Evolutionary conservation across 2,329 filamentous ascomycete species (phyloP).

Genomic region (Drechslera avenae): DNA sequence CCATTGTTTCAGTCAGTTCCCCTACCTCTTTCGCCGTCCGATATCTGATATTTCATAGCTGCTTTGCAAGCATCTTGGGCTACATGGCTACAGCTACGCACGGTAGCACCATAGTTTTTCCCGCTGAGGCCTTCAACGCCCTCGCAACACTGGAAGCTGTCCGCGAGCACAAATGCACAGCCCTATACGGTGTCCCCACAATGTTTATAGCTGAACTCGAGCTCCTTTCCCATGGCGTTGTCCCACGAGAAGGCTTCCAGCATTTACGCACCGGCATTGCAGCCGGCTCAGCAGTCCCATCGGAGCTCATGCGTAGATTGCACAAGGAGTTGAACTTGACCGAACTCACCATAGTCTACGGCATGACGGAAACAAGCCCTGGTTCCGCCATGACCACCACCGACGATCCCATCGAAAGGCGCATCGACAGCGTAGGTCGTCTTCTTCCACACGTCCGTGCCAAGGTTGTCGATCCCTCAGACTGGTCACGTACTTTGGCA

Average conservation of each 20-base stretch:
- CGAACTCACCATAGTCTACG: slow-evolving; percentile 91
- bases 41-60: slow-evolving; percentile 50
- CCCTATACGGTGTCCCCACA: slow-evolving; percentile 86
- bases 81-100: slow-evolving; percentile 94
- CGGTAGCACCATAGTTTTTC: slow-evolving; percentile 81
- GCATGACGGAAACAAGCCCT: slow-evolving; percentile 89
- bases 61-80: slow-evolving; percentile 90
- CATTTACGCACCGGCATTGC: slow-evolving; percentile 86
- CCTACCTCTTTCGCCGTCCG: neutral
- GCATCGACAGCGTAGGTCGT: slow-evolving; percentile 77
- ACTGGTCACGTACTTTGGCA: slow-evolving; percentile 65
- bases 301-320: slow-evolving; percentile 77
- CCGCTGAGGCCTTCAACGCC: slow-evolving; percentile 85
- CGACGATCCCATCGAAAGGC: slow-evolving; percentile 71
- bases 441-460: slow-evolving; percentile 79
- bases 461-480: slow-evolving; percentile 74
- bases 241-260: slow-evolving; percentile 59
- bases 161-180: slow-evolving; percentile 67
- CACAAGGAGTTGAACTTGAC: slow-evolving; percentile 75
- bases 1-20: slow-evolving; percentile 55
- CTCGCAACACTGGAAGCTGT: slow-evolving; percentile 69
- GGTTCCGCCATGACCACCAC: slow-evolving; percentile 80
- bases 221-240: slow-evolving; percentile 63
- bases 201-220: slow-evolving; percentile 94
- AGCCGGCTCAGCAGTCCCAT: slow-evolving; percentile 83